Evolutionary conservation across 129 eudicot genomes (phyloP).

Genomic region (Flaveria linearis): DNA sequence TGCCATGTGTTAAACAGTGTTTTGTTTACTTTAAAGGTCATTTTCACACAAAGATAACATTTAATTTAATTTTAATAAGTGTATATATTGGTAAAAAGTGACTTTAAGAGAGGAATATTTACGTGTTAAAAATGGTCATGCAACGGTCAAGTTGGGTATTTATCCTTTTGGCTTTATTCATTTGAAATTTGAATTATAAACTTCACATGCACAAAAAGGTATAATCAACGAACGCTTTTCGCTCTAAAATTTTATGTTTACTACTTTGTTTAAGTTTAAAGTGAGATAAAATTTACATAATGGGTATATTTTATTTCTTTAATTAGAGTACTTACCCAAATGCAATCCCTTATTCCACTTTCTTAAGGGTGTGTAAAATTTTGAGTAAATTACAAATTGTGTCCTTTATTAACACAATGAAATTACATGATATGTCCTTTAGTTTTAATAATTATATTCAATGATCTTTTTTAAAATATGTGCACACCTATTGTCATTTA

Average conservation of each 20-base stretch:
- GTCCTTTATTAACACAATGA: too few species aligned
- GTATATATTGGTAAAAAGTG: neutral
- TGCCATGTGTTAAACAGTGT: neutral
- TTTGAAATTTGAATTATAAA: constrained; percentile 7
- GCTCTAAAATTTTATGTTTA: too few species aligned
- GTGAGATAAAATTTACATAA: neutral
- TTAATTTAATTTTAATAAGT: neutral
- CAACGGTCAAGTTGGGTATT: constrained; percentile 2
- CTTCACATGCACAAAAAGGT: neutral
- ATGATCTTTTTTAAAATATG: too few species aligned
- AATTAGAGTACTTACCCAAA: neutral
- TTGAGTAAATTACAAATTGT: too few species aligned
- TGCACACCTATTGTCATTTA: too few species aligned
- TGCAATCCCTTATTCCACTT: neutral
- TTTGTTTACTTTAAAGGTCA: too few species aligned
- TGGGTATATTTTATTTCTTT: neutral
- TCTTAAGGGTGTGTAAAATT: neutral
- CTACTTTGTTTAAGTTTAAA: too few species aligned
- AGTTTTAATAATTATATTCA: too few species aligned
- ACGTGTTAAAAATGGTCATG: neutral
- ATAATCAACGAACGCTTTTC: neutral
- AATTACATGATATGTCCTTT: too few species aligned
- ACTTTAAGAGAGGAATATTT: neutral
- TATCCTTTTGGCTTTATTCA: constrained; percentile 7
- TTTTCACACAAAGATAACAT: neutral